These are phyloP conservation scores for Nyctanthes arbortristis DNA, from an alignment of 257 asterid species.

Conservation along the genomic window DNA sequence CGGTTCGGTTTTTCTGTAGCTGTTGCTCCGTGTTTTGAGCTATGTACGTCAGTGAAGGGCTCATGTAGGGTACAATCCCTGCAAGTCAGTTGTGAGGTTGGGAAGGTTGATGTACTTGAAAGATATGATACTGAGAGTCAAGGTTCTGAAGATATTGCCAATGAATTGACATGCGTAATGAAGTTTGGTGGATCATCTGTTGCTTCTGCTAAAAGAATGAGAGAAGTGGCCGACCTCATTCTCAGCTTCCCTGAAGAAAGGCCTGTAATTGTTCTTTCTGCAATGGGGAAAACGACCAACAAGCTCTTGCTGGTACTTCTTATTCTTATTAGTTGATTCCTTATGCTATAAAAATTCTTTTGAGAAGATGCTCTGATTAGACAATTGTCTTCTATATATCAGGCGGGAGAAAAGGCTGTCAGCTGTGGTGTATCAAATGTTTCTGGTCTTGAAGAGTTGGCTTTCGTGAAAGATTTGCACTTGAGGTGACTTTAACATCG, in stretches of 20 bases:
- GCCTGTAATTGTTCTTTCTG: slow-evolving; percentile 83
- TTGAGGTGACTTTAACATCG: slow-evolving; percentile 39
- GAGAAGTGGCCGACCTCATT: slow-evolving; percentile 69
- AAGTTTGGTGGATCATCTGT: slow-evolving; percentile 91
- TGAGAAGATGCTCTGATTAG: neutral
- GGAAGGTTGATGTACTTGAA: slow-evolving; percentile 39
- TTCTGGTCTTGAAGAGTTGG: slow-evolving; percentile 63
- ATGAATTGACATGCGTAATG: slow-evolving; percentile 61
- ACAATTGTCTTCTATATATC: slow-evolving; percentile 20
- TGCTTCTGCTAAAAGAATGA: slow-evolving; percentile 71
- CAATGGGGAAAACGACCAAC: slow-evolving; percentile 87
- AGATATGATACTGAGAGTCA: slow-evolving; percentile 30
- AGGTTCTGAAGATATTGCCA: slow-evolving; percentile 30
- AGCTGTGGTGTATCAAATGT: slow-evolving; percentile 77
- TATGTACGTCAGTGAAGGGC: slow-evolving; percentile 25
- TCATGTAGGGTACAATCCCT: slow-evolving; percentile 23
- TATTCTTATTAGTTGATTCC: neutral
- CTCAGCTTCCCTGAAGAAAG: slow-evolving; percentile 76
- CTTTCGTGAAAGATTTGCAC: slow-evolving; percentile 66
- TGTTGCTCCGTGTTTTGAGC: slow-evolving; percentile 27
- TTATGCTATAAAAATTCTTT: neutral
- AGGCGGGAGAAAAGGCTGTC: slow-evolving; percentile 94
- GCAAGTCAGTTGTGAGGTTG: slow-evolving; percentile 36
- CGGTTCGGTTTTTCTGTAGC: slow-evolving; percentile 29
- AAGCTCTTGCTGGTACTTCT: slow-evolving; percentile 53